Base-by-base conservation (phyloP, 1,284 basidiomycete species). In the Laetiporus sulphureus region DNA sequence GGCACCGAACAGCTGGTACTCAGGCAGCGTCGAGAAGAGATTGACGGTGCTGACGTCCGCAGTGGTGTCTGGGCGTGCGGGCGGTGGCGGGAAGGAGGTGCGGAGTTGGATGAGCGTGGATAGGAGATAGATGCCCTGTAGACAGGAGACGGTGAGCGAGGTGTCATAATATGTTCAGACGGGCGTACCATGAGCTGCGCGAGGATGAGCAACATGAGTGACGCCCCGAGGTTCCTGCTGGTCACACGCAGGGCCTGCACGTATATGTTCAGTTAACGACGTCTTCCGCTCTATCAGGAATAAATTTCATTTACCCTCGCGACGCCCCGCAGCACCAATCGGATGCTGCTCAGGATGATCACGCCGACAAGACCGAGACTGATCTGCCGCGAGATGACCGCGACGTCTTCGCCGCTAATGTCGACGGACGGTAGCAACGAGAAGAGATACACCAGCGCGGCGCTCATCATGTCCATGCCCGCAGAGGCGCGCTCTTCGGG, bases 91-190 rank as follows among this genome's bases (percentile, higher is more conserved):
- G 57, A 88, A 88, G 5, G 81, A 79, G 15, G 79, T 78, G 32
- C 85, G 80, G 31, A 89, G 66, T 58, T 89, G 85, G 13, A 88
- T 77, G 36, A 88, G 65, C 0, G 84, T 89, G 1, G 83, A 79
- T 19, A 89, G 72, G 29, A 88, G 72, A 54, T 88, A 89, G 41
- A 83, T 83, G 12, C 80, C 82, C 85, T 88, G 36, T 25, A 11
- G 25, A 31, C 15, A n/a, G 32, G 16, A 22, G 12, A 29, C 6
- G 20, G 16, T 21, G 7, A 30, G 25, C 11, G 1, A 15, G 6
- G 13, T 16, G 19, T 36, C 30, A n/a, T 12, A 35, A 12, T 24
- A 44, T 36, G 29, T 6, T 20, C n/a, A 13, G 35, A 40, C 38
- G 39, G 40, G 55, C 69, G 22, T 53, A 84, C 85, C 84, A 89